Conservation (phyloP, 768 basidiomycete genomes). For the Tricholoma bakamatsutake region DNA sequence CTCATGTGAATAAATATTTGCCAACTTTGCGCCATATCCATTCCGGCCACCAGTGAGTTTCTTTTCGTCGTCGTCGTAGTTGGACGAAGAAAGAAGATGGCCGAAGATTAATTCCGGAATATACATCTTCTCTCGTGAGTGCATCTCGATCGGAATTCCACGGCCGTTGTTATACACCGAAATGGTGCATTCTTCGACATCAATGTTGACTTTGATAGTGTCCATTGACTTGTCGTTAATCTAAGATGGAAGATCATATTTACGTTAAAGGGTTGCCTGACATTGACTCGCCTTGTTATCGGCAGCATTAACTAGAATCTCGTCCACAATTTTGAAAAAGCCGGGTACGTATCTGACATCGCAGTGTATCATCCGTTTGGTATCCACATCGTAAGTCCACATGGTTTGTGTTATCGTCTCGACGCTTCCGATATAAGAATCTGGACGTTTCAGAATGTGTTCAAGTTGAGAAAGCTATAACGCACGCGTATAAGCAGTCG, state of each 20-base stretch:
- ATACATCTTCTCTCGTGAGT: conserved; percentile 87
- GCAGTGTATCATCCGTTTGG: conserved; percentile 76
- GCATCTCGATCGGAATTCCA: conserved; percentile 96
- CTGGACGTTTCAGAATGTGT: conserved; percentile 87
- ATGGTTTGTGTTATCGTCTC: conserved; percentile 81
- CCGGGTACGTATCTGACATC: conserved; percentile 92
- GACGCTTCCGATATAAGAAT: conserved; percentile 95
- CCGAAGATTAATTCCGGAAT: conserved; percentile 98
- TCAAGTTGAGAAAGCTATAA: conserved; percentile 87
- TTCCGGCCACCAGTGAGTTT: conserved; percentile 98
- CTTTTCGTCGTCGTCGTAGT: conserved; percentile 99
- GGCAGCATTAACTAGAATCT: conserved; percentile 98
- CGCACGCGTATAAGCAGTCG: not conserved
- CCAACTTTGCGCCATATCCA: conserved; percentile 96
- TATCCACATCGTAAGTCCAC: conserved; percentile 90
- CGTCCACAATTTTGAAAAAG: conserved; percentile 99
- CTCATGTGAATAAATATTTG: conserved; percentile 96
- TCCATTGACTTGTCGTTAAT: conserved; percentile 93
- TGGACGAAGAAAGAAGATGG: conserved; percentile 87
- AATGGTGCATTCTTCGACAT: conserved; percentile 78
- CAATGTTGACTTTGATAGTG: conserved; percentile 81
- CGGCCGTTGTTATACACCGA: conserved; percentile 94
- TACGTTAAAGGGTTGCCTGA: not conserved
- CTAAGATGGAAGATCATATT: conserved; percentile 34
- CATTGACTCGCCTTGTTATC: conserved; percentile 82